These are phyloP conservation scores for Leishmania major DNA, from an alignment of 208 protist genomes.

Conservation along the genomic window DNA sequence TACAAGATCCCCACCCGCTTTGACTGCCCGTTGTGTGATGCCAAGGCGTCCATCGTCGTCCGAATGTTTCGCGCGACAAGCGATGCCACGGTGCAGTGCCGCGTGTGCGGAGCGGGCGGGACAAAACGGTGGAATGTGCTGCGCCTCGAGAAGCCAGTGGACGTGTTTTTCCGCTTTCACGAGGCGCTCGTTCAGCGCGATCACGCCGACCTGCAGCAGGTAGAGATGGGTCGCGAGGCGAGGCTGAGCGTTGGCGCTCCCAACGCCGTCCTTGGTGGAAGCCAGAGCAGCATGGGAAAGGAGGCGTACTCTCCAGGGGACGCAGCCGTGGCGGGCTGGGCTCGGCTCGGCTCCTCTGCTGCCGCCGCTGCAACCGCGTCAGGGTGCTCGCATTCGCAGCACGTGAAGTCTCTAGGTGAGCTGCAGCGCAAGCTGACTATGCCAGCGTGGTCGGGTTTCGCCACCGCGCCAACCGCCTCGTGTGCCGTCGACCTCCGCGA, in stretches of 20 bases:
- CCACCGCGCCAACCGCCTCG: background rate
- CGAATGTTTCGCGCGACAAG: slow-evolving; percentile 53
- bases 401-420: slow-evolving; percentile 31
- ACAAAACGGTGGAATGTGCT: slow-evolving; percentile 56
- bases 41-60: slow-evolving; percentile 78
- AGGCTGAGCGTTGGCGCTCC: slow-evolving; percentile 8
- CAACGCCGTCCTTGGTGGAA: background rate
- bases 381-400: background rate
- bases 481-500: slow-evolving; percentile 16
- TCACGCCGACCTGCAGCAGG: slow-evolving; percentile 50
- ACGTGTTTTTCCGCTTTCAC: slow-evolving; percentile 90
- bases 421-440: slow-evolving; percentile 32
- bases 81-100: slow-evolving; percentile 72
- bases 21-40: slow-evolving; percentile 90
- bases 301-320: background rate
- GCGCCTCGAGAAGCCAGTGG: slow-evolving; percentile 78
- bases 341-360: background rate
- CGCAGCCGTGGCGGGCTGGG: background rate
- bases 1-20: slow-evolving; percentile 91
- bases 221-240: slow-evolving; percentile 35
- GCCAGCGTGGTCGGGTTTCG: background rate
- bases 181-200: slow-evolving; percentile 80
- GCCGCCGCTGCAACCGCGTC: background rate
- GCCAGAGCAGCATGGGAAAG: background rate
- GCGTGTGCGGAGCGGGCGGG: slow-evolving; percentile 58